A percentile compares a stretch with the other conserved stretches of the same genome.
These are phyloP conservation scores for Clitoria ternatea DNA, from an alignment of 306 rosid species.

Conservation along the genomic window DNA sequence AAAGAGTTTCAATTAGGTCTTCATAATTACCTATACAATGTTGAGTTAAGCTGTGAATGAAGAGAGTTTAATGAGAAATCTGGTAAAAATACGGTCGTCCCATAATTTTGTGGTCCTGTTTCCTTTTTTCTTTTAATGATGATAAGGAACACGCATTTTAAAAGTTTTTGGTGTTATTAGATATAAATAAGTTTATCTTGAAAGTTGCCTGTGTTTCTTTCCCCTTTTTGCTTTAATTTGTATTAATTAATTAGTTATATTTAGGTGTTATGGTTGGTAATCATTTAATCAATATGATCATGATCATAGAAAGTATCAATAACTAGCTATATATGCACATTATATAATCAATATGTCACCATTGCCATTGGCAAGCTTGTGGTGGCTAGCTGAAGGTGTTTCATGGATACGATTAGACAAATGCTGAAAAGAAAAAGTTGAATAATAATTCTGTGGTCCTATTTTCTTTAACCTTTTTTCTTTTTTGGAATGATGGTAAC, in stretches of 20 bases:
- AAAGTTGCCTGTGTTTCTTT: background rate
- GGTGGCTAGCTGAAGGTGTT: conserved; percentile 19
- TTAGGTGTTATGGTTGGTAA: background rate
- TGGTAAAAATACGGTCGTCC: background rate
- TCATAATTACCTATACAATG: no score
- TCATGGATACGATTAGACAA: conserved; percentile 23
- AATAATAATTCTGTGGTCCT: conserved; percentile 32
- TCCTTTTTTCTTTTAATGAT: background rate
- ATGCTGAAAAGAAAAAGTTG: conserved; percentile 23
- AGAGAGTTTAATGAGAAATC: background rate
- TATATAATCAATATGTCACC: background rate
- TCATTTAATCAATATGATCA: conserved; percentile 21
- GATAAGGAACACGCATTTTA: background rate
- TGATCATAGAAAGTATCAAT: background rate
- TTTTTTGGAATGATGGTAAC: background rate
- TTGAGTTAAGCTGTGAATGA: background rate
- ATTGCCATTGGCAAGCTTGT: conserved; percentile 12
- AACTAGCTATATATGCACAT: background rate
- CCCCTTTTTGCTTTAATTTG: background rate
- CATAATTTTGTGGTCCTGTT: conserved; percentile 27
- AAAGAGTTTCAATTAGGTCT: no score
- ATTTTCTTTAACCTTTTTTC: conserved; percentile 2
- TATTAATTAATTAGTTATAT: background rate
- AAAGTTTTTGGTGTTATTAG: background rate
- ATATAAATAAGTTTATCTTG: background rate